Evolutionary conservation across 352 stramenopile genomes (phyloP).

Genomic region (Phytophthora vignae): DNA sequence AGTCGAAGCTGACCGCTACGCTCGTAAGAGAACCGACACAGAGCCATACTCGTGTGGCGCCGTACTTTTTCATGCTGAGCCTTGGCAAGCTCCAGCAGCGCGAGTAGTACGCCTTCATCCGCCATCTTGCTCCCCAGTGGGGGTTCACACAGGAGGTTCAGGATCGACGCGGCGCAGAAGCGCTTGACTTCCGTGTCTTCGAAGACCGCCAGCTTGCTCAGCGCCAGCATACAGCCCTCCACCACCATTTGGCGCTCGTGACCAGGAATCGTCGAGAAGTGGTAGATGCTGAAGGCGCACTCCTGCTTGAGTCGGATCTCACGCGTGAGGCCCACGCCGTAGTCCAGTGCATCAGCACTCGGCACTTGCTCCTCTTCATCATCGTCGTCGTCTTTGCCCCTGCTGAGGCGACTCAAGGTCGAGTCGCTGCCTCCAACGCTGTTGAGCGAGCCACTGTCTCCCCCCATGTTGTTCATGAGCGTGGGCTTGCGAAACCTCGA

Average conservation of each 20-base stretch:
- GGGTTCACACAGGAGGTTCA: conserved; percentile 77
- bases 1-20: conserved; percentile 71
- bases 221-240: conserved; percentile 77
- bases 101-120: conserved; percentile 77
- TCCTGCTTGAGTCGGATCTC: conserved; percentile 84
- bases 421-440: conserved; percentile 23
- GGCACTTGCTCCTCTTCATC: conserved; percentile 60
- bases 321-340: conserved; percentile 41
- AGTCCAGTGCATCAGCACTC: conserved; percentile 48
- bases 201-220: conserved; percentile 79
- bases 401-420: conserved; percentile 51
- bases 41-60: conserved; percentile 83
- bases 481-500: conserved; percentile 80
- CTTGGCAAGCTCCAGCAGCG: conserved; percentile 80
- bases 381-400: conserved; percentile 47
- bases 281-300: conserved; percentile 84
- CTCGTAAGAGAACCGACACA: conserved; percentile 88
- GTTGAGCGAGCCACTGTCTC: conserved; percentile 30
- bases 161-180: conserved; percentile 81
- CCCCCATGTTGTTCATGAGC: conserved; percentile 30
- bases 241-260: conserved; percentile 81
- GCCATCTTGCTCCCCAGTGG: conserved; percentile 63
- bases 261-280: conserved; percentile 71
- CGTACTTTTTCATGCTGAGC: conserved; percentile 82
- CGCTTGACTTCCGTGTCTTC: conserved; percentile 86